Percentiles rank a stretch among this genome's conserved stretches.
Conservation (phyloP, 495 filamentous ascomycete genomes). For the Lasiosphaeris hirsuta region DNA sequence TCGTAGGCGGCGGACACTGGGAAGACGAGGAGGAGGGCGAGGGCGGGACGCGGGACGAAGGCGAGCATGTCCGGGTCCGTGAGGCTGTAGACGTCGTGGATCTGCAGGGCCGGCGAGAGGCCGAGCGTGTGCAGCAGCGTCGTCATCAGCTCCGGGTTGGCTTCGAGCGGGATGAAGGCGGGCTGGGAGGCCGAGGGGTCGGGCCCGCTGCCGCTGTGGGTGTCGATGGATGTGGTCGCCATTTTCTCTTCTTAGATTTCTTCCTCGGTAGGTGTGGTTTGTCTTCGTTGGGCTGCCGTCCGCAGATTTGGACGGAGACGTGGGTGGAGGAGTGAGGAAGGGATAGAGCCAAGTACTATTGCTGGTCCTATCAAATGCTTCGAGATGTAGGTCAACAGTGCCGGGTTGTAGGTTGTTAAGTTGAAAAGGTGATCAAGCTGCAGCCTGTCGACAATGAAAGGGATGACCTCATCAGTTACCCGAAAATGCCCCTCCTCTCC, state of each 20-base stretch:
- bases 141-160: conserved; percentile 79
- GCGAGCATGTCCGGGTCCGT: conserved; percentile 73
- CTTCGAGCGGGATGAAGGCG: conserved; percentile 51
- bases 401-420: neutral
- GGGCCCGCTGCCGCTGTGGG: conserved; percentile 13
- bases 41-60: conserved; percentile 78
- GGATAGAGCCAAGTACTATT: too few relatives aligned
- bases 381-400: neutral
- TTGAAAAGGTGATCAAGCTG: neutral
- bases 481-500: neutral
- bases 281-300: neutral
- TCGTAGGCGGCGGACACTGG: conserved; percentile 72
- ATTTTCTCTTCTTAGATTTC: conserved; percentile 20
- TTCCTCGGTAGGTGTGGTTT: neutral
- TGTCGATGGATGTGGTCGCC: conserved; percentile 19
- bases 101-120: conserved; percentile 58
- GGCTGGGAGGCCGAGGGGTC: conserved; percentile 32
- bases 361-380: neutral
- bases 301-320: too few relatives aligned
- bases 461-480: conserved; percentile 14
- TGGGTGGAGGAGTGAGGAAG: too few relatives aligned
- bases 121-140: conserved; percentile 72
- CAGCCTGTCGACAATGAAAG: neutral
- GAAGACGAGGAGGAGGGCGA: conserved; percentile 82
- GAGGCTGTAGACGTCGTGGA: conserved; percentile 84